Evolutionary conservation across 108 stramenopile genomes (phyloP).

Genomic region (Cylindrotheca fusiformis): DNA sequence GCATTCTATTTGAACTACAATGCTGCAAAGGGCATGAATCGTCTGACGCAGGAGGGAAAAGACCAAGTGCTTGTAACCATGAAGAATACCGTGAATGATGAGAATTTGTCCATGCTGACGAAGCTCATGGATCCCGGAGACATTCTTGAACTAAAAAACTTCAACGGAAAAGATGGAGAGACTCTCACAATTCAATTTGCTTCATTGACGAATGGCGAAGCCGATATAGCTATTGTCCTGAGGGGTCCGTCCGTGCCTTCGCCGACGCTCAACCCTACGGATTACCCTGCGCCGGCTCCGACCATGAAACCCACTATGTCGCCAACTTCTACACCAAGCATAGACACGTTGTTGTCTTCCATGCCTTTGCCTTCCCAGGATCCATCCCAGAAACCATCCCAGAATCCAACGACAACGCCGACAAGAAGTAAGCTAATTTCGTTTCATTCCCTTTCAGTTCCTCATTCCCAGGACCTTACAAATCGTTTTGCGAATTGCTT

Average conservation of each 20-base stretch:
- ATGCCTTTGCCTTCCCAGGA: background rate
- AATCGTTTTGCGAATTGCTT: no score
- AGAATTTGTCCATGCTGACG: background rate
- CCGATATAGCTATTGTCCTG: background rate
- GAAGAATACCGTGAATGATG: background rate
- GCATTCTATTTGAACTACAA: background rate
- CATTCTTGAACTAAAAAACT: background rate
- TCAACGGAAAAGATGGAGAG: background rate
- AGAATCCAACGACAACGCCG: background rate
- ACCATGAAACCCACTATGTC: background rate
- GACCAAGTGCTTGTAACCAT: background rate
- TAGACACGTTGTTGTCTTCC: background rate
- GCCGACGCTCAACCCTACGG: background rate
- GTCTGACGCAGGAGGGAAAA: background rate
- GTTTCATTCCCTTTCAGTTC: no score
- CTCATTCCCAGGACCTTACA: no score
- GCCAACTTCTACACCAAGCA: background rate
- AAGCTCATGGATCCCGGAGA: background rate
- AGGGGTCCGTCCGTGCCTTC: background rate
- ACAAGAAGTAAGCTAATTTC: no score
- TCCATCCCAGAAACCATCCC: background rate
- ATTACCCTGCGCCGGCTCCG: background rate
- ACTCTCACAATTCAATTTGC: background rate
- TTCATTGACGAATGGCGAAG: background rate
- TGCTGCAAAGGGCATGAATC: background rate